Percentiles rank a stretch among this genome's conserved stretches.
Evolutionary conservation across 305 asterid genomes (phyloP).

Genomic region (Solanum hybrid): DNA sequence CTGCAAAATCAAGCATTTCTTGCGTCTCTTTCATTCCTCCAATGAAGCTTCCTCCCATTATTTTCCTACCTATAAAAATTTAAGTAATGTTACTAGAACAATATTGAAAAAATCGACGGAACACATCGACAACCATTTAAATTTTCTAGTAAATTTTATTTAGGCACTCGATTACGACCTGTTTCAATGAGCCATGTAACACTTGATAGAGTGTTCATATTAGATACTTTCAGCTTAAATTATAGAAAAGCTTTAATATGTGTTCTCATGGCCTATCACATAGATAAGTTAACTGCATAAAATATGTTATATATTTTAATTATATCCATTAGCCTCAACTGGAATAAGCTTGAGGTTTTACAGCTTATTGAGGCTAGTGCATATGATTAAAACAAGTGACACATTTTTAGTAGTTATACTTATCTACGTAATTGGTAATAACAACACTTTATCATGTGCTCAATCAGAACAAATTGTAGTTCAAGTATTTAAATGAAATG

Average conservation of each 20-base stretch:
- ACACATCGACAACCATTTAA: not conserved
- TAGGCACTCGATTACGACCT: not conserved
- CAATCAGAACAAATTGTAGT: fast-evolving
- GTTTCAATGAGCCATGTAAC: not conserved
- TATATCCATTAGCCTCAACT: not conserved
- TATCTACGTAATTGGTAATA: not conserved
- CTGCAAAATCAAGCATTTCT: constrained; percentile 27
- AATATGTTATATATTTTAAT: not conserved
- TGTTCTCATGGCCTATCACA: not conserved
- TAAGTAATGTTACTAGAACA: not conserved
- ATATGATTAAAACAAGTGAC: not conserved
- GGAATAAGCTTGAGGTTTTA: not conserved
- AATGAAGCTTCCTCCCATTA: constrained; percentile 16
- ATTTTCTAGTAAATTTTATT: not conserved
- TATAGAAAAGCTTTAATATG: not conserved
- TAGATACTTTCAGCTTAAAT: not conserved
- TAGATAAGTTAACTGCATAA: not conserved
- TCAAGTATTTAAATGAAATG: not conserved
- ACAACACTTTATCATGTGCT: not conserved
- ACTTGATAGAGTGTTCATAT: not conserved
- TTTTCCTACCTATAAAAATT: not conserved
- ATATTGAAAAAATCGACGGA: not conserved
- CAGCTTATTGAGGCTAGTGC: not conserved
- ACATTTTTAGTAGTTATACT: not conserved
- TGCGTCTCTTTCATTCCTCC: constrained; percentile 28